Evolutionary conservation across 768 basidiomycete genomes (phyloP).

Genomic region (Clavulina sp.): DNA sequence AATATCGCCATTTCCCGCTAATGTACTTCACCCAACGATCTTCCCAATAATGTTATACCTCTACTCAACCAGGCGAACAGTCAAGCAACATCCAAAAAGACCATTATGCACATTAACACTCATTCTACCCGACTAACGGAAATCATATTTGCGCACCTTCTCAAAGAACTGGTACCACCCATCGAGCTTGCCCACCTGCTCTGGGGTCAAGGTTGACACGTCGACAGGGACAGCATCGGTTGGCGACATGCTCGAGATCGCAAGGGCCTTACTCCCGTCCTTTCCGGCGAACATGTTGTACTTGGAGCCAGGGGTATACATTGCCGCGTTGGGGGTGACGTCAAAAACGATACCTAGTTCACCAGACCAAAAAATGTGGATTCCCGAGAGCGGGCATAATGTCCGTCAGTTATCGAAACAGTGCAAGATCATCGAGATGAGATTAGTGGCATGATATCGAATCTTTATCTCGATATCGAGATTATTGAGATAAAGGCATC

Average conservation of each 20-base stretch:
- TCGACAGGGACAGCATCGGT: slow-evolving; percentile 83
- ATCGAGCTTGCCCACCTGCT: slow-evolving; percentile 61
- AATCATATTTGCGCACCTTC: slow-evolving; percentile 21
- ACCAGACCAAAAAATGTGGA: not conserved
- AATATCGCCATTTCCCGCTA: too few relatives aligned
- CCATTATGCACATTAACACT: too few relatives aligned
- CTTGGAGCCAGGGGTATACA: slow-evolving; percentile 63
- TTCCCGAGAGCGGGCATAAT: too few relatives aligned
- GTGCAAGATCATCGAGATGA: too few relatives aligned
- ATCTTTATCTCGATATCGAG: too few relatives aligned
- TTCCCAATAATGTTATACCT: slow-evolving; percentile 76
- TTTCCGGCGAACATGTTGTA: slow-evolving; percentile 85
- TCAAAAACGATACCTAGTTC: slow-evolving; percentile 69
- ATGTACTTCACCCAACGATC: too few relatives aligned
- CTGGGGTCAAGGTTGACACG: slow-evolving; percentile 46
- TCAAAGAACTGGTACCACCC: slow-evolving; percentile 88
- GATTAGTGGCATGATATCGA: too few relatives aligned
- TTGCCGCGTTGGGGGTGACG: slow-evolving; percentile 66
- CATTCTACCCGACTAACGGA: not conserved
- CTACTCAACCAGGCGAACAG: slow-evolving; percentile 8
- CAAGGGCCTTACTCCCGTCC: slow-evolving; percentile 78
- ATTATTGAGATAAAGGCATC: not conserved
- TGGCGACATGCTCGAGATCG: slow-evolving; percentile 68
- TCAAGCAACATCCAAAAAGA: not conserved
- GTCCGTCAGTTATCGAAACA: too few relatives aligned